These are phyloP conservation scores for Colletotrichum plurivorum DNA, from an alignment of 2,329 filamentous ascomycete genomes.

Conservation along the genomic window DNA sequence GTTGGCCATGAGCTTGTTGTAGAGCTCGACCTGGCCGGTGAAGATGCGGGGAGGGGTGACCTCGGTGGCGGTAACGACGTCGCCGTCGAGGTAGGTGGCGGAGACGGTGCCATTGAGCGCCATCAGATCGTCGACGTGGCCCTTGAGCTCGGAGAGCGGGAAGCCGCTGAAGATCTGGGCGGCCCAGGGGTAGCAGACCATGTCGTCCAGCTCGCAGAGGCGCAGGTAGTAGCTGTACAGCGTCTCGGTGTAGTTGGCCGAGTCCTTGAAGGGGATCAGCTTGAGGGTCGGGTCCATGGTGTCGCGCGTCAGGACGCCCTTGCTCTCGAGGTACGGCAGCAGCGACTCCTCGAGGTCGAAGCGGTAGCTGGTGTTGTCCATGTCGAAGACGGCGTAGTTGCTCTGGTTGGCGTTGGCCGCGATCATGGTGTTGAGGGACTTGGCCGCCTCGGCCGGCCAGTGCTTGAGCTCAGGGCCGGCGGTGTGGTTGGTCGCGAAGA, in stretches of 20 bases:
- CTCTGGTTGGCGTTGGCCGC: conserved; percentile 53
- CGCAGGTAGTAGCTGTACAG: conserved; percentile 62
- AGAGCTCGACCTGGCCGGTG: conserved; percentile 58
- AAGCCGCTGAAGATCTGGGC: conserved; percentile 59
- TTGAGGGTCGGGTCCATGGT: conserved; percentile 56
- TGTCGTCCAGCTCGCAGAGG: conserved; percentile 57
- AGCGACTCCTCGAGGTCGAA: conserved; percentile 60
- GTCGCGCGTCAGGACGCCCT: conserved; percentile 56
- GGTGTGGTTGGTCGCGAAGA: conserved; percentile 29
- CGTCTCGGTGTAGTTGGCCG: conserved; percentile 53
- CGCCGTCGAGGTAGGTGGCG: conserved; percentile 54
- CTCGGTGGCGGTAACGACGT: conserved; percentile 46
- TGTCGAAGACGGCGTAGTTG: conserved; percentile 58
- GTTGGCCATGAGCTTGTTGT: conserved; percentile 58
- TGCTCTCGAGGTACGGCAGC: conserved; percentile 58
- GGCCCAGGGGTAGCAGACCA: conserved; percentile 59
- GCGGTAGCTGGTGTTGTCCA: conserved; percentile 61
- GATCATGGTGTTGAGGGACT: conserved; percentile 55
- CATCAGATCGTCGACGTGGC: conserved; percentile 63
- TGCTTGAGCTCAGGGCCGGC: conserved; percentile 46
- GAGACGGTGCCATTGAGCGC: conserved; percentile 54
- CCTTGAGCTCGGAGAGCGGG: conserved; percentile 60
- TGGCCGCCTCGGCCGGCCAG: conserved; percentile 54
- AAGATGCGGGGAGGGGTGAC: conserved; percentile 55
- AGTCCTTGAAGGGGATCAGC: conserved; percentile 59